Evolutionary conservation across 1,284 basidiomycete species (phyloP).

Genomic region (Microbotryomycetes sp.): DNA sequence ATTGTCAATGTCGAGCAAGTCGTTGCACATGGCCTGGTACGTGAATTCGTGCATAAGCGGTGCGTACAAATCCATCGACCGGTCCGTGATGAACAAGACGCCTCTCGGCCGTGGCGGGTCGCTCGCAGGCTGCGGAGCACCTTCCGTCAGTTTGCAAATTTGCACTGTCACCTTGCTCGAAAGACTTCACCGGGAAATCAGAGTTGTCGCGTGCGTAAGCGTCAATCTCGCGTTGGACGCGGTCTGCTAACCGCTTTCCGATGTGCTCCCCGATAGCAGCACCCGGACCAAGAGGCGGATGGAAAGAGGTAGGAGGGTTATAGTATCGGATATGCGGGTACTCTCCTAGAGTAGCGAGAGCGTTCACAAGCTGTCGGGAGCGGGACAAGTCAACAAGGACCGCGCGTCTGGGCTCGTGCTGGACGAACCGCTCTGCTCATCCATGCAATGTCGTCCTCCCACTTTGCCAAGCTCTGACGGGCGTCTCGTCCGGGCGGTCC

Average conservation of each 20-base stretch:
- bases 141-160: slow-evolving; percentile 28
- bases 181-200: slow-evolving; percentile 67
- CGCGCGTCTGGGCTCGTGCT: not conserved
- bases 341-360: slow-evolving; percentile 87
- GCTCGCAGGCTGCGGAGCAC: slow-evolving; percentile 47
- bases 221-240: slow-evolving; percentile 72
- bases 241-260: slow-evolving; percentile 68
- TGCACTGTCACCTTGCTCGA: slow-evolving; percentile 37
- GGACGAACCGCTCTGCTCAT: slow-evolving; percentile 43
- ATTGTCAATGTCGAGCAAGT: slow-evolving; percentile 78
- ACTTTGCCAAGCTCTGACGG: slow-evolving; percentile 54
- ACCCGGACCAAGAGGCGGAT: slow-evolving; percentile 71
- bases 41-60: slow-evolving; percentile 96
- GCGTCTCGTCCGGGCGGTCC: slow-evolving; percentile 56
- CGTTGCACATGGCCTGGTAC: slow-evolving; percentile 98
- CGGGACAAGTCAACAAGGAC: slow-evolving; percentile 29
- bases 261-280: slow-evolving; percentile 57
- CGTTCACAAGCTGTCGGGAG: slow-evolving; percentile 64
- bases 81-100: slow-evolving; percentile 86
- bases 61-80: slow-evolving; percentile 84
- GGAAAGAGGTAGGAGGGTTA: slow-evolving; percentile 58
- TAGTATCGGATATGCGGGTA: slow-evolving; percentile 94
- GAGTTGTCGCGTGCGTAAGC: slow-evolving; percentile 75
- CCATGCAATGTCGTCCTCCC: slow-evolving; percentile 77
- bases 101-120: slow-evolving; percentile 65